Percentiles rank a stretch among this genome's conserved stretches.
Conservation (phyloP, 768 basidiomycete species). For the Tricholomella constricta region DNA sequence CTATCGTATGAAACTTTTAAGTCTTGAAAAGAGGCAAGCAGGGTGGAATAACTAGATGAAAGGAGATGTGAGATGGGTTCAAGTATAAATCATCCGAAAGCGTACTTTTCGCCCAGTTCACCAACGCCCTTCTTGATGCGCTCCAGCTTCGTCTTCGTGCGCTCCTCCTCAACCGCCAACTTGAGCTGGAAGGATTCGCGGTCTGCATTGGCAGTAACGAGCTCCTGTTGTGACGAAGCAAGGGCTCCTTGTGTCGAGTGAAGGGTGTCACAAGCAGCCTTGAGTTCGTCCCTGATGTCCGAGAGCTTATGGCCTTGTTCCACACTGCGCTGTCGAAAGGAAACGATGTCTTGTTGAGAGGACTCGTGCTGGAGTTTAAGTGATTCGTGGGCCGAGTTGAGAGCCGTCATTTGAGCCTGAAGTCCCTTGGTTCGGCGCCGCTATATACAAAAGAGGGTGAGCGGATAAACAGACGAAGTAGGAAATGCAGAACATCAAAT, state of each 20-base stretch:
- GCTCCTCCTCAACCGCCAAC: slow-evolving; percentile 2
- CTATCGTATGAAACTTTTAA: slow-evolving; percentile 9
- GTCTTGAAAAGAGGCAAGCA: slow-evolving; percentile 3
- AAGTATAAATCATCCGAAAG: neutral
- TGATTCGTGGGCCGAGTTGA: slow-evolving; percentile 10
- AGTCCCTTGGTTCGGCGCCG: slow-evolving; percentile 6
- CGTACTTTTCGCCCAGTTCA: slow-evolving; percentile 14
- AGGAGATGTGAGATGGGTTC: neutral
- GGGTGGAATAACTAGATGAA: slow-evolving; percentile 5
- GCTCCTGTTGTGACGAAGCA: neutral
- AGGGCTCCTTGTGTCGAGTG: neutral
- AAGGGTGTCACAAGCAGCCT: neutral
- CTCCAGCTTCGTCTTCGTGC: neutral
- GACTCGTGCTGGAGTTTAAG: slow-evolving; percentile 7
- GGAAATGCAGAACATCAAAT: too few species aligned
- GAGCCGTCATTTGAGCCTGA: slow-evolving; percentile 11
- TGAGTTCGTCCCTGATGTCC: neutral
- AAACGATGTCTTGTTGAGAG: slow-evolving; percentile 2
- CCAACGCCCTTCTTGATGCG: slow-evolving; percentile 1
- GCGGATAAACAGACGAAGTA: neutral
- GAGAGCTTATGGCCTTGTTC: neutral
- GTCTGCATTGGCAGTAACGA: slow-evolving; percentile 1
- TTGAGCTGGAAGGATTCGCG: neutral
- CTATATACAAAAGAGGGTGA: neutral
- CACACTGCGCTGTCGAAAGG: neutral